These are phyloP conservation scores for Backusella macrospora DNA, from an alignment of 192 early-diverging fungal genomes.

Conservation along the genomic window DNA sequence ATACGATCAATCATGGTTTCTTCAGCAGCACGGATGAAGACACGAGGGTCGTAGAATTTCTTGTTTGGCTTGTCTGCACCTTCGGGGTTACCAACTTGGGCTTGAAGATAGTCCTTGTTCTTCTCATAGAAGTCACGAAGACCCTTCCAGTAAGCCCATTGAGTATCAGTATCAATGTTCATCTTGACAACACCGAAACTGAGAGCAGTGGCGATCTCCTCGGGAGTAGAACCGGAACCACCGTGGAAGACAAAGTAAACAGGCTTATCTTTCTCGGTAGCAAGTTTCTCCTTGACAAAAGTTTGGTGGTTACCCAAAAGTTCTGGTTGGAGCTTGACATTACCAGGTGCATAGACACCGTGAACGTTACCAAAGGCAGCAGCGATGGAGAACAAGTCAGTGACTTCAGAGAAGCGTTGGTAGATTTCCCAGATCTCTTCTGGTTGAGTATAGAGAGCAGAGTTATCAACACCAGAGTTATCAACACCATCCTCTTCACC, in stretches of 20 bases:
- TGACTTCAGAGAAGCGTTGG: constrained; percentile 82
- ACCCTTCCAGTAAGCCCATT: constrained; percentile 94
- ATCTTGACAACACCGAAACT: constrained; percentile 88
- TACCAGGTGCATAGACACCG: constrained; percentile 93
- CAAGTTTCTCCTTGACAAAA: constrained; percentile 73
- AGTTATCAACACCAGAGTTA: constrained; percentile 91
- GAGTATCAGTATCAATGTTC: constrained; percentile 99
- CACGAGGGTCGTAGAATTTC: constrained; percentile 97
- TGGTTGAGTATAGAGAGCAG: constrained; percentile 91
- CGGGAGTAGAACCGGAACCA: constrained; percentile 53
- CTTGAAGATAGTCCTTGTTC: constrained; percentile 88
- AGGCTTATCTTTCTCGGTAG: constrained; percentile 65
- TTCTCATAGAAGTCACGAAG: constrained; percentile 85
- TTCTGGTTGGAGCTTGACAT: constrained; percentile 92
- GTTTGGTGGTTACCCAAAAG: constrained; percentile 90
- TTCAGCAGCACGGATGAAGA: constrained; percentile 89
- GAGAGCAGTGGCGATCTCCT: constrained; percentile 40
- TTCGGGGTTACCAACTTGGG: constrained; percentile 96
- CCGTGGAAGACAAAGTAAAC: constrained; percentile 99
- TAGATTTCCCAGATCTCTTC: constrained; percentile 96
- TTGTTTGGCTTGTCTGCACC: constrained; percentile 96
- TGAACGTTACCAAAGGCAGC: constrained; percentile 55
- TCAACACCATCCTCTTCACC: constrained; percentile 99
- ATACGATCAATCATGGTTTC: constrained; percentile 83
- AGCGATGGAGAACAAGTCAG: constrained; percentile 93